phyloP scores from a whole-genome alignment of 306 rosid species.

The Ormosia semicastrata region DNA sequence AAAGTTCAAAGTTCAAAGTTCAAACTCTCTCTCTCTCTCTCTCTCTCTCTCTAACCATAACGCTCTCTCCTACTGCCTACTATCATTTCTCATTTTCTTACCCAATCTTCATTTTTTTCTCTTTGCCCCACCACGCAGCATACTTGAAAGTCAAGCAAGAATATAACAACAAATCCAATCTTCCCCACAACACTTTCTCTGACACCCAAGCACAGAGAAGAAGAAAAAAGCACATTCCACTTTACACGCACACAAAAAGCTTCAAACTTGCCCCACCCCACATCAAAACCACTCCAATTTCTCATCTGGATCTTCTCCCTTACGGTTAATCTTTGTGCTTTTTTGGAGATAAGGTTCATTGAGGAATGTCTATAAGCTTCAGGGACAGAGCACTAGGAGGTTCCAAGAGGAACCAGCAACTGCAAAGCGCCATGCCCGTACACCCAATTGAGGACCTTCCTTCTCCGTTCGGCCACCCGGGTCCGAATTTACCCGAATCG shows the following conservation, averaged over 20 bases:
- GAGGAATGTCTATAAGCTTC: slow-evolving; percentile 50
- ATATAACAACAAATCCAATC: slow-evolving; percentile 17
- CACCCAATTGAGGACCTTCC: slow-evolving; percentile 56
- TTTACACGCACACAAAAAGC: slow-evolving; percentile 16
- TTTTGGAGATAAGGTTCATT: not conserved
- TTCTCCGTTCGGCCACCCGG: slow-evolving; percentile 61
- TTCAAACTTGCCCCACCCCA: slow-evolving; percentile 36
- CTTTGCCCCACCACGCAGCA: slow-evolving; percentile 28
- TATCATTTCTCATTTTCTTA: not conserved
- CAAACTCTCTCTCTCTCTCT: not conserved
- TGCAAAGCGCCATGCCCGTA: slow-evolving; percentile 55
- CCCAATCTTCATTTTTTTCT: not conserved
- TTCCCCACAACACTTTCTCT: slow-evolving; percentile 27
- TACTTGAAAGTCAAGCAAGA: slow-evolving; percentile 66
- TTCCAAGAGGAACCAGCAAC: slow-evolving; percentile 36
- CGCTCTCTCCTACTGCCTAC: not conserved
- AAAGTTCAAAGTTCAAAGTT: not conserved
- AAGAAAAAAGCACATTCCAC: slow-evolving; percentile 3
- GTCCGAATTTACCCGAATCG: slow-evolving; percentile 46
- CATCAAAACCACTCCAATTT: slow-evolving; percentile 10
- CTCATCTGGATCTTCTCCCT: not conserved
- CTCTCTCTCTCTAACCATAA: not conserved
- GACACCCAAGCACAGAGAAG: not conserved
- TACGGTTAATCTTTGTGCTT: not conserved
- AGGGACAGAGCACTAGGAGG: slow-evolving; percentile 38